These are phyloP conservation scores for Rutstroemia sydowiana DNA, from an alignment of 2,329 filamentous ascomycete species.

Conservation along the genomic window DNA sequence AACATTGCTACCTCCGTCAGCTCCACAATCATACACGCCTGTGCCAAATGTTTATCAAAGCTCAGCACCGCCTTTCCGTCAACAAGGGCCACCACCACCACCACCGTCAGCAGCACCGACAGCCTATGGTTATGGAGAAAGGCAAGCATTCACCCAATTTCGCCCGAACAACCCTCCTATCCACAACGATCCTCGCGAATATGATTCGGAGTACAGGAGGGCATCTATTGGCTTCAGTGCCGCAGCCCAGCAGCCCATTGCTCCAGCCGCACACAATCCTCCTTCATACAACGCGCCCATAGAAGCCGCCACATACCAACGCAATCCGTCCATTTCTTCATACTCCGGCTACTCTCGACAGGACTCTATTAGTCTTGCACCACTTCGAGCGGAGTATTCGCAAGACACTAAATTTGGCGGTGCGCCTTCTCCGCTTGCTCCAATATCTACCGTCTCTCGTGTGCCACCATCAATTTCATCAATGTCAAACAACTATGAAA, in stretches of 20 bases:
- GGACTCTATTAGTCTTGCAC: slow-evolving; percentile 13
- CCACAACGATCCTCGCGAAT: slow-evolving; percentile 13
- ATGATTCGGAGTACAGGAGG: slow-evolving; percentile 20
- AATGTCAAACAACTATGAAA: slow-evolving; percentile 10
- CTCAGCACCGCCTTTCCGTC: not conserved
- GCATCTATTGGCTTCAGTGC: slow-evolving; percentile 9
- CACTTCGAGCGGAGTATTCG: slow-evolving; percentile 11
- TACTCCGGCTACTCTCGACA: not conserved
- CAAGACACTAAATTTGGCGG: slow-evolving; percentile 17
- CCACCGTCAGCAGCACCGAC: slow-evolving; percentile 8
- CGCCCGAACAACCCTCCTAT: slow-evolving; percentile 9
- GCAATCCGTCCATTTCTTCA: not conserved
- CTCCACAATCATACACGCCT: not conserved
- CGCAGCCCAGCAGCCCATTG: not conserved
- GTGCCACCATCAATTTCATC: too few relatives aligned
- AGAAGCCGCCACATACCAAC: slow-evolving; percentile 1
- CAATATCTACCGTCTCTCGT: slow-evolving; percentile 15
- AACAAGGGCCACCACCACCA: slow-evolving; percentile 14
- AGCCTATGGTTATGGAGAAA: not conserved
- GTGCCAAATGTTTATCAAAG: not conserved
- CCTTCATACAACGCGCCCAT: not conserved
- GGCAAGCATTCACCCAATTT: slow-evolving; percentile 5
- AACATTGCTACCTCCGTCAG: not conserved
- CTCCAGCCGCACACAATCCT: not conserved
- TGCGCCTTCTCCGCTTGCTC: slow-evolving; percentile 20